Evolutionary conservation across 257 asterid genomes (phyloP).

Genomic region (Anisodus tanguticus): DNA sequence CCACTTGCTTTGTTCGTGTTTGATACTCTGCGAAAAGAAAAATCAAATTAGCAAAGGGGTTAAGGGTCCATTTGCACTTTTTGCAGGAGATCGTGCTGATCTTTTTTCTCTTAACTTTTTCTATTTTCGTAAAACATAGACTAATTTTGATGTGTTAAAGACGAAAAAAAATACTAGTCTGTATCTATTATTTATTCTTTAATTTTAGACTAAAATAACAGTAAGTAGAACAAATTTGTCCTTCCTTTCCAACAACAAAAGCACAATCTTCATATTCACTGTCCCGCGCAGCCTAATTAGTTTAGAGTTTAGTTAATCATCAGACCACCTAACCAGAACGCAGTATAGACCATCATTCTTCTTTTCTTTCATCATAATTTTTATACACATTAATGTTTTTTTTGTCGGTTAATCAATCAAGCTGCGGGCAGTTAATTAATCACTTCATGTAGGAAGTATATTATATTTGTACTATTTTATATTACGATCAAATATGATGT

Average conservation of each 20-base stretch:
- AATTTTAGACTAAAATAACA: neutral
- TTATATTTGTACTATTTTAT: no score
- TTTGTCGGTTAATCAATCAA: neutral
- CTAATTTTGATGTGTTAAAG: neutral
- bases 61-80: conserved; percentile 20
- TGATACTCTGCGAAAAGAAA: neutral
- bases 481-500: no score
- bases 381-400: neutral
- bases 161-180: neutral
- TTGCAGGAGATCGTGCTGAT: neutral
- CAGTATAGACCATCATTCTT: conserved; percentile 15
- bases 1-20: neutral
- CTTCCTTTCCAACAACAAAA: conserved; percentile 8
- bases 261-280: neutral
- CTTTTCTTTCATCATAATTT: neutral
- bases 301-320: neutral
- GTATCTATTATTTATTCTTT: neutral
- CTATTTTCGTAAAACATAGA: neutral
- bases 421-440: no score
- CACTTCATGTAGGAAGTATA: no score
- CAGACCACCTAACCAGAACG: neutral
- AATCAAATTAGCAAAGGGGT: neutral
- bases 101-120: neutral
- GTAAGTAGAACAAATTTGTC: neutral
- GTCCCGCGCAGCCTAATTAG: neutral